Evolutionary conservation across 768 basidiomycete species (phyloP), one percentile per base, ranked within the genome.

Genomic region (Clitopilus hobsonii): DNA sequence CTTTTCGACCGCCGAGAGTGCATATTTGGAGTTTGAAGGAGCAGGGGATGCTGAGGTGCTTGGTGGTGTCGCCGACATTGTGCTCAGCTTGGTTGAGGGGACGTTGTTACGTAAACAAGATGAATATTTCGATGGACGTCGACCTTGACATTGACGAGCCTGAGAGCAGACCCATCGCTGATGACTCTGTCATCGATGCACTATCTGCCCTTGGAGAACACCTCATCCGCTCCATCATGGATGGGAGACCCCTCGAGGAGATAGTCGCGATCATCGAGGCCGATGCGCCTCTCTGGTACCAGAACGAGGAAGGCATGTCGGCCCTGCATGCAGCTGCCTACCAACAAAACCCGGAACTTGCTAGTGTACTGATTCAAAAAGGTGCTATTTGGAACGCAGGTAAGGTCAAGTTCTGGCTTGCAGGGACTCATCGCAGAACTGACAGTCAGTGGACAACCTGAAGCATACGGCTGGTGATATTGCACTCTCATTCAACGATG

Each of bases 351-450:
- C 65, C 77, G 1, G 74, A 77, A n/a, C 72, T 96, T 14, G 77
- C 89, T 10, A 78, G 79, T 52, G 64, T 79, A 5, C 74, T 98
- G 28, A 76, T 99, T 24, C 76, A 84, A n/a, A 78, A 82, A 54
- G 94, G 96, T 11, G 94, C 92, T 1, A 66, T 93, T 0, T 99
- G 97, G 97, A 97, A 95, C 69, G 80, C 90, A 62, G 84, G 93
- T 84, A 59, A 58, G 77, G 65, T 49, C 29, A 24, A 51, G 23
- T 24, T 16, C 52, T 49, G 14, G 27, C 50, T 53, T 29, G n/a
- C 18, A 8, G 5, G 52, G 11, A 29, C 26, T 25, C 18, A 16
- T 24, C 45, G 24, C 29, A 41, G 50, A 24, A 30, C 41, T 45
- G 41, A 45, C 27, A 20, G 47, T 54, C 59, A 89, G 93, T 89